Percentiles rank a stretch among this genome's conserved stretches.
Evolutionary conservation across 1,139 yeast genomes (phyloP).

Genomic region (Diutina ranongensis): DNA sequence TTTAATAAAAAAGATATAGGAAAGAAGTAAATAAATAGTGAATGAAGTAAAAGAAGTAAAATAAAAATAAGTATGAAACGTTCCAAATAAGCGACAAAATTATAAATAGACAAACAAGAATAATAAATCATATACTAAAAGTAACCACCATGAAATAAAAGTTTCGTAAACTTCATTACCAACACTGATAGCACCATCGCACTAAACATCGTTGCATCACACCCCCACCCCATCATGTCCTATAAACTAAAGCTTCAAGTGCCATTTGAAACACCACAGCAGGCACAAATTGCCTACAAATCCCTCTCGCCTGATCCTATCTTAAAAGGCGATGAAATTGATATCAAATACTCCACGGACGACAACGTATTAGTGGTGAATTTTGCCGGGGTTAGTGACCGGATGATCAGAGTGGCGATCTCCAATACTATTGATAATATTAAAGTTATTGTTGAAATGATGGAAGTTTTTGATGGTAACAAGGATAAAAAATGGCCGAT

Average conservation of each 20-base stretch:
- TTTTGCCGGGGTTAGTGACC: conserved; percentile 47
- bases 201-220: too few species aligned
- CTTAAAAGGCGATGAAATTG: background rate
- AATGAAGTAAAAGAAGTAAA: too few species aligned
- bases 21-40: too few species aligned
- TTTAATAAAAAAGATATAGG: too few species aligned
- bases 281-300: conserved; percentile 1
- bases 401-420: conserved; percentile 60
- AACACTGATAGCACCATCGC: too few species aligned
- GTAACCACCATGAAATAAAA: too few species aligned
- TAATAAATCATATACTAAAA: too few species aligned
- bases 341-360: background rate
- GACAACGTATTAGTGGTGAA: conserved; percentile 6
- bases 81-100: too few species aligned
- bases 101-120: too few species aligned
- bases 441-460: conserved; percentile 54
- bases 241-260: background rate
- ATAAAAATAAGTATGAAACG: too few species aligned
- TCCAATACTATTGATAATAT: conserved; percentile 56
- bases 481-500: conserved; percentile 10
- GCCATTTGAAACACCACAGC: conserved; percentile 2
- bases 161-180: too few species aligned
- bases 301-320: conserved; percentile 1
- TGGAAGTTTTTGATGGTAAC: conserved; percentile 47
- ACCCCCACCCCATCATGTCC: too few species aligned